These are phyloP conservation scores for Fusarium oxysporum DNA, from an alignment of 2,329 filamentous ascomycete species.

Conservation along the genomic window DNA sequence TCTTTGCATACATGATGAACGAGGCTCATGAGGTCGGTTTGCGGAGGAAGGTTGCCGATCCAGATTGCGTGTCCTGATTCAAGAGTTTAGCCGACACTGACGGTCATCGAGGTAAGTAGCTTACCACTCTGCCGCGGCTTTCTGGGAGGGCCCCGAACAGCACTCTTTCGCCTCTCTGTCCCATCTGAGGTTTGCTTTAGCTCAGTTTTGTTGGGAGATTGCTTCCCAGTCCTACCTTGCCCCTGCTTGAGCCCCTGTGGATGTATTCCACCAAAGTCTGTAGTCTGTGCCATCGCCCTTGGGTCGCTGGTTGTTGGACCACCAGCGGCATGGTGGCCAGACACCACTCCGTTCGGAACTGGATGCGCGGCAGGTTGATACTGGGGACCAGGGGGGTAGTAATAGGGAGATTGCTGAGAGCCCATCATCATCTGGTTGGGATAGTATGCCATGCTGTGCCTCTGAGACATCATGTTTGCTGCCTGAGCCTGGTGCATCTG, in stretches of 20 bases:
- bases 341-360: constrained; percentile 50
- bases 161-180: constrained; percentile 38
- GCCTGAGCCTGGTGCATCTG: constrained; percentile 55
- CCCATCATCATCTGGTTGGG: constrained; percentile 57
- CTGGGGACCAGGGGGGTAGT: constrained; percentile 56
- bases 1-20: constrained; percentile 91
- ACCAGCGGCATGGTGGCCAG: constrained; percentile 51
- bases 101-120: constrained; percentile 42
- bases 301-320: constrained; percentile 42
- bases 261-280: constrained; percentile 15
- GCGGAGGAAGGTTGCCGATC: constrained; percentile 93
- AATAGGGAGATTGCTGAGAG: constrained; percentile 57
- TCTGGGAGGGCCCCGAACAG: constrained; percentile 51
- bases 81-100: constrained; percentile 10
- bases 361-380: constrained; percentile 50
- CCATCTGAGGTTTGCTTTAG: constrained; percentile 38
- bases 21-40: constrained; percentile 83
- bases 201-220: constrained; percentile 21
- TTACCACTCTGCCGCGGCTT: constrained; percentile 70
- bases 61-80: constrained; percentile 84
- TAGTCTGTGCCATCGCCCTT: constrained; percentile 35
- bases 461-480: constrained; percentile 50
- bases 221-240: constrained; percentile 40
- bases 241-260: constrained; percentile 30
- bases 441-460: constrained; percentile 59